Percentiles rank a stretch among this genome's conserved stretches.
These are phyloP conservation scores for Primulina huaijiensis DNA, from an alignment of 257 asterid genomes.

Conservation along the genomic window DNA sequence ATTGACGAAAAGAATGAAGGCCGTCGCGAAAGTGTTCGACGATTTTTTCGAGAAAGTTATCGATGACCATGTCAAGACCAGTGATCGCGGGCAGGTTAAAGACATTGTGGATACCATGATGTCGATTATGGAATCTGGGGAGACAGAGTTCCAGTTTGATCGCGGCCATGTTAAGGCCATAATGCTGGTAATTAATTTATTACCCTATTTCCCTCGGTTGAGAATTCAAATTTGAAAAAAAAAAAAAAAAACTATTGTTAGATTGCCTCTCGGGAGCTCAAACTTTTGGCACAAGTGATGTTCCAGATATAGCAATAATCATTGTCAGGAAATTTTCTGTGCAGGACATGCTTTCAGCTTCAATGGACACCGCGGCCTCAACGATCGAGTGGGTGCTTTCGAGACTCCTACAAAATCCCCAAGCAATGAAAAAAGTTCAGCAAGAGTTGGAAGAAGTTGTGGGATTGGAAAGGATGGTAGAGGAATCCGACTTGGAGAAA, in stretches of 20 bases:
- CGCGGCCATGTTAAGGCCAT: conserved; percentile 37
- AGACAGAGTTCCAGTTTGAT: conserved; percentile 25
- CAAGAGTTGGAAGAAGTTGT: conserved; percentile 25
- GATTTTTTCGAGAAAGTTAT: conserved; percentile 35
- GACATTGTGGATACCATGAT: conserved; percentile 35
- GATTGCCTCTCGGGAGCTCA: too few species aligned
- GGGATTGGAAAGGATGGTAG: conserved; percentile 27
- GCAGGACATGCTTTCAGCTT: conserved; percentile 39
- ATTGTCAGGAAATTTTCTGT: background rate
- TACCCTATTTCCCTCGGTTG: background rate
- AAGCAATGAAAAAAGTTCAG: conserved; percentile 26
- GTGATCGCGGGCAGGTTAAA: conserved; percentile 10
- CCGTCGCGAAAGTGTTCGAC: conserved; percentile 28
- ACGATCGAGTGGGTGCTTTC: conserved; percentile 36
- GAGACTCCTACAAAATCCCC: conserved; percentile 29
- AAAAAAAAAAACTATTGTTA: too few species aligned
- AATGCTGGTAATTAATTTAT: conserved; percentile 26
- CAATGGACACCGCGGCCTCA: conserved; percentile 38
- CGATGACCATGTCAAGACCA: conserved; percentile 26
- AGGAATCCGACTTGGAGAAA: conserved; percentile 30
- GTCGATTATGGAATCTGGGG: conserved; percentile 28
- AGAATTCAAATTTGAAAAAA: too few species aligned
- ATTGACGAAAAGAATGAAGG: conserved; percentile 24
- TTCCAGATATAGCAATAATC: too few species aligned
- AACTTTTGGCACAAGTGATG: too few species aligned